A percentile compares a stretch with the other conserved stretches of the same genome.
Conservation (phyloP, 2,329 filamentous ascomycete genomes). For the Pseudovirgaria hyperparasitica region DNA sequence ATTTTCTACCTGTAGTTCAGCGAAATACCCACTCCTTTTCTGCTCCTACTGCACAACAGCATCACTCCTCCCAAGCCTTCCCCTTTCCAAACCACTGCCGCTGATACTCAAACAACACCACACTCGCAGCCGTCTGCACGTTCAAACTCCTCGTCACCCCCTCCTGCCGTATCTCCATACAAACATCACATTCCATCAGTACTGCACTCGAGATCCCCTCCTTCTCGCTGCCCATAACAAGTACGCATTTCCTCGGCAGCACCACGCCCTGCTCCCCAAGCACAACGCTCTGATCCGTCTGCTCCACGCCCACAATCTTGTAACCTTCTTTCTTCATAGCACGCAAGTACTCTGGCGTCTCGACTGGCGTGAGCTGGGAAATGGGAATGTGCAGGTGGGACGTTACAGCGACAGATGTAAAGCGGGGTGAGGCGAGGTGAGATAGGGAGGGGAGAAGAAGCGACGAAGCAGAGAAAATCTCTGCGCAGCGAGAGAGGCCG, state of each 20-base stretch:
- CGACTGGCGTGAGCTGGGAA: conserved; percentile 17
- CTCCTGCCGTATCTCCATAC: conserved; percentile 39
- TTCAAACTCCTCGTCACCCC: conserved; percentile 42
- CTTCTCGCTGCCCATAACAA: conserved; percentile 39
- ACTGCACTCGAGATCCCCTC: conserved; percentile 37
- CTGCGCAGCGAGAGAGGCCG: conserved; percentile 36
- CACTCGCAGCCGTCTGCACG: conserved; percentile 40
- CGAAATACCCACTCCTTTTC: too few species aligned
- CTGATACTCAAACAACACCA: conserved; percentile 39
- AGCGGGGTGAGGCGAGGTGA: conserved; percentile 33
- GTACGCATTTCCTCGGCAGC: conserved; percentile 25
- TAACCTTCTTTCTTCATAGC: conserved; percentile 33
- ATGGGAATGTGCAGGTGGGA: conserved; percentile 38
- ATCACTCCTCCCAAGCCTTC: neutral
- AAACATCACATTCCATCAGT: conserved; percentile 35
- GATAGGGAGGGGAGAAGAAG: conserved; percentile 31
- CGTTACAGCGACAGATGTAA: conserved; percentile 36
- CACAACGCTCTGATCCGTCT: conserved; percentile 37
- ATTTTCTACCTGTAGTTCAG: too few species aligned
- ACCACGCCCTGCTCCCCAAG: conserved; percentile 24
- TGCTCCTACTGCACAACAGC: too few species aligned
- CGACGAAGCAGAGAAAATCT: conserved; percentile 36
- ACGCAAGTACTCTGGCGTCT: conserved; percentile 25
- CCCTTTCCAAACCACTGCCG: conserved; percentile 33
- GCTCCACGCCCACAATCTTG: conserved; percentile 40